Evolutionary conservation across 768 basidiomycete genomes (phyloP).

Genomic region (Russula lepida): DNA sequence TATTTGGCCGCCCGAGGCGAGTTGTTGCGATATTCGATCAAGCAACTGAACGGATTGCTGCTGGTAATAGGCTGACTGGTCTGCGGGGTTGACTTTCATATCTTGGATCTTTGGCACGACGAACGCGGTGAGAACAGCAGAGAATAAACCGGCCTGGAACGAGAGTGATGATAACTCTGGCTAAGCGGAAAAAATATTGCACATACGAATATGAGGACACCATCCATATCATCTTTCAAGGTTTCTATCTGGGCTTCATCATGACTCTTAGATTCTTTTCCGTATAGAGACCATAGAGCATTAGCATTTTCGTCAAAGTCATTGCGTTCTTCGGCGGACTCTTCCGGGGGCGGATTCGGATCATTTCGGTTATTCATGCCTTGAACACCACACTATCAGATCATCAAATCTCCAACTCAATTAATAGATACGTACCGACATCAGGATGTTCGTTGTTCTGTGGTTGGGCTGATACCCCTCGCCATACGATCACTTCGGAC

Average conservation of each 20-base stretch:
- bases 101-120: neutral
- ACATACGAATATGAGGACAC: neutral
- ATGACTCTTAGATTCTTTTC: neutral
- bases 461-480: neutral
- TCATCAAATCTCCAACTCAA: neutral
- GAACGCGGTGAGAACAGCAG: constrained; percentile 10
- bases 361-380: neutral
- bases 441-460: neutral
- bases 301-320: constrained; percentile 3
- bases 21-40: neutral
- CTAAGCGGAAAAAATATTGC: too few relatives aligned
- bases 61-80: neutral
- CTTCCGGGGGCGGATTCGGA: neutral
- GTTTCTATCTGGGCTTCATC: neutral
- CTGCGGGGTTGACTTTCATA: constrained; percentile 1
- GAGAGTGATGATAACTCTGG: neutral
- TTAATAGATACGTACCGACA: neutral
- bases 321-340: neutral
- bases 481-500: neutral
- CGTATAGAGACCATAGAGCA: neutral
- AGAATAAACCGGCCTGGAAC: constrained; percentile 13
- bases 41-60: constrained; percentile 5
- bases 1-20: neutral
- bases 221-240: neutral
- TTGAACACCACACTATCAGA: neutral